Conservation (phyloP, 2,329 filamentous ascomycete genomes). For the Xylariaceae sp. region DNA sequence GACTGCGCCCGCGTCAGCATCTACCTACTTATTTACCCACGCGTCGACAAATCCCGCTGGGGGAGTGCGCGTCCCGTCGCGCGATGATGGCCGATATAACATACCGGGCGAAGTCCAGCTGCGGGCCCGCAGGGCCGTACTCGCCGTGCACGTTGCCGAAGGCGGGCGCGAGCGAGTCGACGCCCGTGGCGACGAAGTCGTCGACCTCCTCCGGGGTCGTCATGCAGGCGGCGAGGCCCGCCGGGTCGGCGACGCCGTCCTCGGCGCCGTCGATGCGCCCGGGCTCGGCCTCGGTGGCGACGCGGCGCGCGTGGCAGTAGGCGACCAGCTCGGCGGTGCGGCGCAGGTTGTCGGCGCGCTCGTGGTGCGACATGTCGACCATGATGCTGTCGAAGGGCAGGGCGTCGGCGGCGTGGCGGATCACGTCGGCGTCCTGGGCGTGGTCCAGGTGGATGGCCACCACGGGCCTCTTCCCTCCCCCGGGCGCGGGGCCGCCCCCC, state of each 20-base stretch:
- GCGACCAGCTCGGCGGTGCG: conserved; percentile 52
- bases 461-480: no score
- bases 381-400: conserved; percentile 64
- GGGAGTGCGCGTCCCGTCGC: no score
- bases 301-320: conserved; percentile 55
- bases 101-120: conserved; percentile 51
- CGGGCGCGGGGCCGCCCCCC: no score
- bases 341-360: conserved; percentile 60
- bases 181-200: conserved; percentile 63
- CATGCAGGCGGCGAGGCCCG: conserved; percentile 39
- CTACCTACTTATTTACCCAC: no score
- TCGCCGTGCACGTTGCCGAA: conserved; percentile 73
- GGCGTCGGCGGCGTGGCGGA: conserved; percentile 23
- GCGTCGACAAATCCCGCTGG: no score
- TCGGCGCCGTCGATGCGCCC: conserved; percentile 61
- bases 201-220: conserved; percentile 63
- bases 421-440: background rate
- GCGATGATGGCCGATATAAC: no score
- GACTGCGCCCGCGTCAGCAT: no score
- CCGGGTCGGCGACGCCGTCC: conserved; percentile 61
- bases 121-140: conserved; percentile 58
- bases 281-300: conserved; percentile 61
- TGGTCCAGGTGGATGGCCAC: conserved; percentile 53
- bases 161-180: conserved; percentile 66
- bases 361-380: conserved; percentile 70